These are phyloP conservation scores for Castanospermum australe DNA, from an alignment of 306 rosid species.

Conservation along the genomic window DNA sequence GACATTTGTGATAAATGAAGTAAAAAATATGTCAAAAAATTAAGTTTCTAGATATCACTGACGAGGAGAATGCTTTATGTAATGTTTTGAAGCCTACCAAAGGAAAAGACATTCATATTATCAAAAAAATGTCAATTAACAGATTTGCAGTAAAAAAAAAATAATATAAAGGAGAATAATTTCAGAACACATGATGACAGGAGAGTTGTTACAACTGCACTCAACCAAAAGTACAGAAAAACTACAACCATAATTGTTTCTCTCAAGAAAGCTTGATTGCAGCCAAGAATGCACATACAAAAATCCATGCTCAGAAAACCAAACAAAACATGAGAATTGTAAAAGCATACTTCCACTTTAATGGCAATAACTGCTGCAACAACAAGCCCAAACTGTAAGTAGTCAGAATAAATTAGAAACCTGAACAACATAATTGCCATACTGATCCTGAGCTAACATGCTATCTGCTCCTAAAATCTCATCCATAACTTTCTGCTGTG, in stretches of 20 bases:
- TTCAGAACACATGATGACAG: neutral
- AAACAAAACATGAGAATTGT: neutral
- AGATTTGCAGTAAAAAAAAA: neutral
- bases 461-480: slow-evolving; percentile 90
- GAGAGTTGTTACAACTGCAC: neutral
- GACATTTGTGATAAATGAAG: neutral
- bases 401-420: slow-evolving; percentile 40
- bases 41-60: neutral
- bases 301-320: no score
- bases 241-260: neutral
- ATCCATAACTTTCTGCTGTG: slow-evolving; percentile 87
- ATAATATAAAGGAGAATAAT: neutral
- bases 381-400: neutral
- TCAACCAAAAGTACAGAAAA: neutral
- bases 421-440: slow-evolving; percentile 97
- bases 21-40: neutral
- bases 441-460: slow-evolving; percentile 97
- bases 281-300: neutral
- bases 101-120: neutral
- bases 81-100: neutral
- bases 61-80: neutral
- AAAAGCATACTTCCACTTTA: neutral
- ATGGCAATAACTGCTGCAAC: neutral
- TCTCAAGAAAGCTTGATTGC: neutral
- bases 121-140: neutral